Conservation (phyloP, 345 rosid species). For the Clausena lansium region DNA sequence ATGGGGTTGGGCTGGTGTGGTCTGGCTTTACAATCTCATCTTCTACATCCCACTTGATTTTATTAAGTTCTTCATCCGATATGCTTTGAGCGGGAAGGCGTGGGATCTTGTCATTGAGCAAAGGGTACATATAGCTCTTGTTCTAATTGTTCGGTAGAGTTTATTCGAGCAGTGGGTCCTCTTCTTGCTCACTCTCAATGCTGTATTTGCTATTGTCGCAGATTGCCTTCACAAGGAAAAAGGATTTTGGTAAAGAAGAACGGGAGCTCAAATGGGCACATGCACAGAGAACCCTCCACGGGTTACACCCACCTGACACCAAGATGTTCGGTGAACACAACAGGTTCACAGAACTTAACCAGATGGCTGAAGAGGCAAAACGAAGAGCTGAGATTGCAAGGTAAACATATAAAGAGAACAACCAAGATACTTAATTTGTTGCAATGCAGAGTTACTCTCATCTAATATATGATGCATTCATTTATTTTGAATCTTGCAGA, state of each 20-base stretch:
- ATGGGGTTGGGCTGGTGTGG: slow-evolving; percentile 65
- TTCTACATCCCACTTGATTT: slow-evolving; percentile 49
- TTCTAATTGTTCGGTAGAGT: not conserved
- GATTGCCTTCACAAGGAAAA: slow-evolving; percentile 58
- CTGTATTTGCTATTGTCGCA: slow-evolving; percentile 13
- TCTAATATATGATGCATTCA: not conserved
- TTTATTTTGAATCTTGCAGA: slow-evolving; percentile 28
- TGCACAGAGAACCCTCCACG: slow-evolving; percentile 55
- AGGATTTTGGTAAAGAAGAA: slow-evolving; percentile 49
- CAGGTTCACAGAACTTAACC: slow-evolving; percentile 39
- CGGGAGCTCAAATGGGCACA: slow-evolving; percentile 61
- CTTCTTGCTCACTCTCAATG: slow-evolving; percentile 8
- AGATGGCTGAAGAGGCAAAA: slow-evolving; percentile 58
- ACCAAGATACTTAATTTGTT: not conserved
- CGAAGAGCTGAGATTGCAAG: slow-evolving; percentile 55
- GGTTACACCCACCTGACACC: slow-evolving; percentile 51
- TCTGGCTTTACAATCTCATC: slow-evolving; percentile 59
- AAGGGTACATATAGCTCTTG: slow-evolving; percentile 33
- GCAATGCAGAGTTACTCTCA: not conserved
- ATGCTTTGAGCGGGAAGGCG: slow-evolving; percentile 53
- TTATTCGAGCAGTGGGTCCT: not conserved
- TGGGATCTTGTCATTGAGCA: slow-evolving; percentile 69
- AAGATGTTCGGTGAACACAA: slow-evolving; percentile 43
- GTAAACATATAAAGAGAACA: slow-evolving; percentile 11
- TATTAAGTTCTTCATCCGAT: slow-evolving; percentile 50